Conservation (phyloP, 176 grass and related monocot species). For the Musa acuminata region DNA sequence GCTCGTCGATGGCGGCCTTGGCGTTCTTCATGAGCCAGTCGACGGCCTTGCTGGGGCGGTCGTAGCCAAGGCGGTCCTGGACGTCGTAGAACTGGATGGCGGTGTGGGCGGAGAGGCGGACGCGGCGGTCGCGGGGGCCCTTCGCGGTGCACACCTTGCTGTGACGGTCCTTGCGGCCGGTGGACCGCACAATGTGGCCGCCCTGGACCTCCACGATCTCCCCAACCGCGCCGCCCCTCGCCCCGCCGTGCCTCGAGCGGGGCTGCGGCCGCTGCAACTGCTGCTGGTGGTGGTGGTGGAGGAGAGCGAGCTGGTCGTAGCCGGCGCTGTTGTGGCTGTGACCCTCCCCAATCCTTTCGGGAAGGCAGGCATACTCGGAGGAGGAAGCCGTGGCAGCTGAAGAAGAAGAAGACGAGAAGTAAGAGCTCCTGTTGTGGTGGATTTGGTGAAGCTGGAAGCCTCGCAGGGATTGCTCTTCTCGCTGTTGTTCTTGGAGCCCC, state of each 20-base stretch:
- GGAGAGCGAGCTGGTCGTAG: constrained; percentile 3
- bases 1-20: constrained; percentile 10
- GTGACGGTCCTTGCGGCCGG: constrained; percentile 18
- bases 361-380: constrained; percentile 9
- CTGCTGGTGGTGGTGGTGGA: not conserved
- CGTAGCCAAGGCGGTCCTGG: constrained; percentile 20
- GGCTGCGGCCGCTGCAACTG: not conserved
- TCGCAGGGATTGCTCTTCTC: too few species aligned
- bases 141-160: constrained; percentile 22
- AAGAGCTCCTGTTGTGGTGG: not conserved
- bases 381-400: constrained; percentile 13
- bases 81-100: constrained; percentile 21
- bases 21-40: constrained; percentile 13
- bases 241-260: not conserved
- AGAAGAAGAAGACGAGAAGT: not conserved
- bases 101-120: constrained; percentile 17
- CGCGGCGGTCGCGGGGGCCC: constrained; percentile 12
- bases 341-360: constrained; percentile 4
- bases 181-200: too few species aligned
- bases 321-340: not conserved
- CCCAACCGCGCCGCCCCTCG: too few species aligned
- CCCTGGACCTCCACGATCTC: too few species aligned
- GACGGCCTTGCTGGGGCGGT: constrained; percentile 19
- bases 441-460: constrained; percentile 11
- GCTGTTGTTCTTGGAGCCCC: not conserved